Percentiles rank a stretch among this genome's conserved stretches.
These are phyloP conservation scores for Larix sibirica DNA, from an alignment of 83 land plant species.

Conservation along the genomic window DNA sequence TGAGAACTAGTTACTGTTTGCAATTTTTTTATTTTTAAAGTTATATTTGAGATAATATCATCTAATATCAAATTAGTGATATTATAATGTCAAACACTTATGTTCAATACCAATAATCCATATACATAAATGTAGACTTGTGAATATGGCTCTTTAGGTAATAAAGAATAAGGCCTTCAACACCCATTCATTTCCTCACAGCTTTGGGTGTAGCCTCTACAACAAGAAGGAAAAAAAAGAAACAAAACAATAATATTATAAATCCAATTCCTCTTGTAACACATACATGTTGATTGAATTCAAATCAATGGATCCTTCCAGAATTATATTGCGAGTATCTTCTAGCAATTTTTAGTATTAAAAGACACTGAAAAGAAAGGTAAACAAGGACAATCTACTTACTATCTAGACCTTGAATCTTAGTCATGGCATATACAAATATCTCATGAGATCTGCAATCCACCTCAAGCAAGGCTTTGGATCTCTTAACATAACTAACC, in stretches of 20 bases:
- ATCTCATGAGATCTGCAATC: constrained; percentile 47
- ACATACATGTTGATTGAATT: not conserved
- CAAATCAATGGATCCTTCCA: not conserved
- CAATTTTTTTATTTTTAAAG: no score
- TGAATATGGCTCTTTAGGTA: constrained; percentile 79
- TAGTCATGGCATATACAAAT: constrained; percentile 40
- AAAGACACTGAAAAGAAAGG: not conserved
- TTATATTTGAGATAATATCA: no score
- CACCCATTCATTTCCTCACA: constrained; percentile 70
- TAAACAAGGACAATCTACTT: not conserved
- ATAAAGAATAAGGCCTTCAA: constrained; percentile 70
- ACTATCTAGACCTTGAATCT: constrained; percentile 40
- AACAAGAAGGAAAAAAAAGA: not conserved
- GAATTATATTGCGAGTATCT: no score
- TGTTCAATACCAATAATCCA: not conserved
- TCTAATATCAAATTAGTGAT: no score
- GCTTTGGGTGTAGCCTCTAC: constrained; percentile 78
- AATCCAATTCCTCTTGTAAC: not conserved
- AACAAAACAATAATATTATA: not conserved
- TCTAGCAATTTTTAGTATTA: not conserved
- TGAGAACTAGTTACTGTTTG: no score
- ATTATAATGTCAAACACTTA: no score
- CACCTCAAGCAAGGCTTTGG: constrained; percentile 52
- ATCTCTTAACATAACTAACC: constrained; percentile 21
- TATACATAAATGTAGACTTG: constrained; percentile 21